Evolutionary conservation across 352 stramenopile genomes (phyloP).

Genomic region (Phytophthora crassamura): DNA sequence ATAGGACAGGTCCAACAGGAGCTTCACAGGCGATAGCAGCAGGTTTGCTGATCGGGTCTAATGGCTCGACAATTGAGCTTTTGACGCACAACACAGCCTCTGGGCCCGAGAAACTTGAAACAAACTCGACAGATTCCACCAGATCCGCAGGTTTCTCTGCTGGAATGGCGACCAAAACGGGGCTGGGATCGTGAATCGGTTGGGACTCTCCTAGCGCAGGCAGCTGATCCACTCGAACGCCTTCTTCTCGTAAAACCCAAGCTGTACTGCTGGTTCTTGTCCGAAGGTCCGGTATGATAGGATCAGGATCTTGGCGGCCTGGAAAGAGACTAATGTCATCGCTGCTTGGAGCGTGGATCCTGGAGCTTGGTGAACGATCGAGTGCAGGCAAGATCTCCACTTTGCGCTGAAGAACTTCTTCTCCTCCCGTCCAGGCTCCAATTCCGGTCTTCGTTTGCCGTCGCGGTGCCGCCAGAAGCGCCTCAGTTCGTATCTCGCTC

Average conservation of each 20-base stretch:
- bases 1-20: background rate
- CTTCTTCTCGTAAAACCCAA: slow-evolving; percentile 22
- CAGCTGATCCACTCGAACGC: background rate
- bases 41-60: background rate
- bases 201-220: slow-evolving; percentile 1
- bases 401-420: slow-evolving; percentile 35
- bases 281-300: slow-evolving; percentile 1
- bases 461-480: slow-evolving; percentile 6
- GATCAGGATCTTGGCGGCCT: slow-evolving; percentile 11
- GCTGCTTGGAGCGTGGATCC: background rate
- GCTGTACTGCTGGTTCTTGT: slow-evolving; percentile 16
- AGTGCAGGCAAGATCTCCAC: slow-evolving; percentile 35
- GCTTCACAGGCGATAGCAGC: background rate
- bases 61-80: background rate
- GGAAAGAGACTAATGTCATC: slow-evolving; percentile 31
- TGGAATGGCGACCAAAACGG: background rate
- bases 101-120: background rate
- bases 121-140: background rate
- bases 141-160: background rate
- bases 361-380: slow-evolving; percentile 8
- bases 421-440: slow-evolving; percentile 19
- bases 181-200: background rate
- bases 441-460: slow-evolving; percentile 14
- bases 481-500: slow-evolving; percentile 17
- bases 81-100: slow-evolving; percentile 5